Evolutionary conservation across 2,329 filamentous ascomycete genomes (phyloP).

Genomic region (Colletotrichum musicola): DNA sequence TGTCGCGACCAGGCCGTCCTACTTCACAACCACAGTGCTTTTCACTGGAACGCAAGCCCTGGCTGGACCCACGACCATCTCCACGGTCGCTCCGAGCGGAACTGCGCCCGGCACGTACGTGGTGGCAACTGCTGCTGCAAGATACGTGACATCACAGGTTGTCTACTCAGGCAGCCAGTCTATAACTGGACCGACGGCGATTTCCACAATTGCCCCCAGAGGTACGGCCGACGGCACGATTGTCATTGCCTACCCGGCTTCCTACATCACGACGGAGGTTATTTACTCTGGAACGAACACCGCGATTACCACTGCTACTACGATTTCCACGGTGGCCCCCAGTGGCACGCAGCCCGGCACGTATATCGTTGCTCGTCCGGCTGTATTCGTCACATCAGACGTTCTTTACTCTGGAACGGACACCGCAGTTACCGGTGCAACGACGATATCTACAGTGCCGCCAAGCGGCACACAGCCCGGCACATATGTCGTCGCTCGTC

Average conservation of each 20-base stretch:
- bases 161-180: neutral
- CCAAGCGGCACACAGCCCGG: slow-evolving; percentile 15
- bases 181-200: slow-evolving; percentile 1
- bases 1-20: neutral
- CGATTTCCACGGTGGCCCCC: neutral
- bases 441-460: slow-evolving; percentile 19
- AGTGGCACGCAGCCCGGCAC: slow-evolving; percentile 29
- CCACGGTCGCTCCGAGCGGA: slow-evolving; percentile 19
- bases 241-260: neutral
- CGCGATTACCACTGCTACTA: slow-evolving; percentile 1
- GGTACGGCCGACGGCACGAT: slow-evolving; percentile 24
- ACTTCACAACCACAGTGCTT: slow-evolving; percentile 3
- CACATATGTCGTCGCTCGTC: slow-evolving; percentile 25
- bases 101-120: slow-evolving; percentile 30
- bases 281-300: neutral
- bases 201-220: slow-evolving; percentile 1
- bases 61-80: slow-evolving; percentile 7
- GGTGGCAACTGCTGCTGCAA: slow-evolving; percentile 6
- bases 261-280: neutral
- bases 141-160: slow-evolving; percentile 8
- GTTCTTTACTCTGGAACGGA: neutral
- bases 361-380: neutral
- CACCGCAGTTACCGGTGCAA: neutral
- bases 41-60: neutral
- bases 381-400: neutral